phyloP scores from a whole-genome alignment of 257 asterid genomes.

The Solanum pinnatisectum region DNA sequence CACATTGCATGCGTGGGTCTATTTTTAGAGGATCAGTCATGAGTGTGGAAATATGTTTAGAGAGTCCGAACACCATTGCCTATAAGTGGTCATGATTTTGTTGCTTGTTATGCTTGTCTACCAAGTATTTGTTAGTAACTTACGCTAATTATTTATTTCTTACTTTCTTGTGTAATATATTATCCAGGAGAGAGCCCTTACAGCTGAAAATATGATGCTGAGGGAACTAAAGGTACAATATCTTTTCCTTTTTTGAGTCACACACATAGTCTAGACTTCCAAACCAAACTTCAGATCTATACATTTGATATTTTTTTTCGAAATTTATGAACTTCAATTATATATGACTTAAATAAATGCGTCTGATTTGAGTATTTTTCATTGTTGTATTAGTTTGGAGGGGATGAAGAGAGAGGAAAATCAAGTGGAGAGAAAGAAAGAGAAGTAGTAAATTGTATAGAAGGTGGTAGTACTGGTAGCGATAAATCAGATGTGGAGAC shows the following conservation, averaged over 20 bases:
- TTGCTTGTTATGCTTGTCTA: background rate
- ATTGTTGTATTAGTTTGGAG: constrained; percentile 28
- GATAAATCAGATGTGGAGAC: constrained; percentile 86
- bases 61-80: background rate
- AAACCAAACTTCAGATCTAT: too few species aligned
- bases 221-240: constrained; percentile 48
- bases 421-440: constrained; percentile 25
- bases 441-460: constrained; percentile 12
- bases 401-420: constrained; percentile 8
- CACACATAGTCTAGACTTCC: too few species aligned
- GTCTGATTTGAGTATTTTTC: background rate
- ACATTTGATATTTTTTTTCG: background rate
- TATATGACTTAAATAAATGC: background rate
- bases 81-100: background rate
- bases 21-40: background rate
- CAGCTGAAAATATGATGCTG: constrained; percentile 66
- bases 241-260: background rate
- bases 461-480: constrained; percentile 23
- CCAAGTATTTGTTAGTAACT: background rate
- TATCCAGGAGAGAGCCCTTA: constrained; percentile 59
- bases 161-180: background rate
- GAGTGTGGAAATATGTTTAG: background rate
- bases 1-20: background rate
- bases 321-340: too few species aligned
- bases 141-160: background rate